A percentile compares a stretch with the other conserved stretches of the same genome.
phyloP scores from a whole-genome alignment of 305 asterid genomes.

The Rubia tinctorum region DNA sequence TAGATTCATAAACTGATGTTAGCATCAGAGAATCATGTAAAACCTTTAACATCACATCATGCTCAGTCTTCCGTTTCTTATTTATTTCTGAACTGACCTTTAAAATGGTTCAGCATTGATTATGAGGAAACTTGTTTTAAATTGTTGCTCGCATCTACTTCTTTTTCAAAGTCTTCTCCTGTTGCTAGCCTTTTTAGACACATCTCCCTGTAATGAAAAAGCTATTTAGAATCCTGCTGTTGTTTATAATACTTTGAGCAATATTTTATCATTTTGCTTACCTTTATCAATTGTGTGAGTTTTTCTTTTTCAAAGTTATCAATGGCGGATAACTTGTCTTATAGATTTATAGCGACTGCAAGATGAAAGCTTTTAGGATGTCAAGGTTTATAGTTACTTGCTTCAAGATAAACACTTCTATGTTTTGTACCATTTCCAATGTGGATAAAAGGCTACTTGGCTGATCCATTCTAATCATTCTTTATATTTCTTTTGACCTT shows the following conservation, averaged over 20 bases:
- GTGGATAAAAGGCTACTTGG: conserved; percentile 12
- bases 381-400: not conserved
- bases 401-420: conserved; percentile 7
- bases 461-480: conserved; percentile 18
- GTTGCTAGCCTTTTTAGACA: not conserved
- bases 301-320: too few relatives aligned
- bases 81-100: not conserved
- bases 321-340: not conserved
- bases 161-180: not conserved
- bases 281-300: not conserved
- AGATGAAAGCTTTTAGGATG: not conserved
- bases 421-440: conserved; percentile 13
- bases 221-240: not conserved
- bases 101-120: not conserved
- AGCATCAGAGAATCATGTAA: not conserved
- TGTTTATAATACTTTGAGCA: not conserved
- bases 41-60: not conserved
- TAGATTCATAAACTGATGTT: not conserved
- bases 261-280: not conserved
- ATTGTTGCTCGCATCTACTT: not conserved
- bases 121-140: not conserved
- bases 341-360: not conserved
- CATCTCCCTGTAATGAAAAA: not conserved
- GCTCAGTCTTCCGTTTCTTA: not conserved
- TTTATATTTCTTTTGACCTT: conserved; percentile 18